phyloP scores from a whole-genome alignment of 106 monocot genomes.

The Narthecium ossifragum region DNA sequence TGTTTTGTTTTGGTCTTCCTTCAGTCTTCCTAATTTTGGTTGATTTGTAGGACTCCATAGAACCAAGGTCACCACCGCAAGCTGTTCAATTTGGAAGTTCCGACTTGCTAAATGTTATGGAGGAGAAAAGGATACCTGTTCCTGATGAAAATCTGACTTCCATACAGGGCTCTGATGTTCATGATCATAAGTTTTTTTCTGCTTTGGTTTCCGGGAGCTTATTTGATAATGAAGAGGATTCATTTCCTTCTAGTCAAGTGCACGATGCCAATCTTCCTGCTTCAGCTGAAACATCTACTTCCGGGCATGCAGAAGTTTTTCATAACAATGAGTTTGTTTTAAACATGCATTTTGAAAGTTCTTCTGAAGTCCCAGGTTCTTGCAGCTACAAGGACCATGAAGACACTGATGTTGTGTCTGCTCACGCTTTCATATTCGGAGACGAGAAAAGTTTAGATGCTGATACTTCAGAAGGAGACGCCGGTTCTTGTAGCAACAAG shows the following conservation, averaged over 20 bases:
- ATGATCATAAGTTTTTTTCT: conserved; percentile 22
- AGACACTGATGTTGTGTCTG: too few species aligned
- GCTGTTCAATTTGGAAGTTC: not conserved
- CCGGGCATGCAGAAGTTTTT: not conserved
- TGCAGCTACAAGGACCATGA: too few species aligned
- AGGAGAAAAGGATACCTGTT: not conserved
- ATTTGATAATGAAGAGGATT: conserved; percentile 29
- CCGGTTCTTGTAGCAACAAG: too few species aligned
- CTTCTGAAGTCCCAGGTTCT: not conserved
- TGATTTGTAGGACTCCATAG: too few species aligned
- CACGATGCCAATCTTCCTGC: not conserved
- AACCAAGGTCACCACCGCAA: conserved; percentile 6
- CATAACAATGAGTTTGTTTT: not conserved
- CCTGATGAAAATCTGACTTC: conserved; percentile 2
- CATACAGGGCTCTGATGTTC: conserved; percentile 4
- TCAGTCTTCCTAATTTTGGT: too few species aligned
- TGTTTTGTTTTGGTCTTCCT: too few species aligned
- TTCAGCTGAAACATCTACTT: not conserved
- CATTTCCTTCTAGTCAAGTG: not conserved
- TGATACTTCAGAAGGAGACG: too few species aligned
- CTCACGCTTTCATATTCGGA: too few species aligned
- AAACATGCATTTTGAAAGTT: not conserved
- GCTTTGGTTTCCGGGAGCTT: conserved; percentile 26
- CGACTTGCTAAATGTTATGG: not conserved
- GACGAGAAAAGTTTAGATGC: too few species aligned